phyloP scores from a whole-genome alignment of 768 basidiomycete genomes.

The Suillus alpinus region DNA sequence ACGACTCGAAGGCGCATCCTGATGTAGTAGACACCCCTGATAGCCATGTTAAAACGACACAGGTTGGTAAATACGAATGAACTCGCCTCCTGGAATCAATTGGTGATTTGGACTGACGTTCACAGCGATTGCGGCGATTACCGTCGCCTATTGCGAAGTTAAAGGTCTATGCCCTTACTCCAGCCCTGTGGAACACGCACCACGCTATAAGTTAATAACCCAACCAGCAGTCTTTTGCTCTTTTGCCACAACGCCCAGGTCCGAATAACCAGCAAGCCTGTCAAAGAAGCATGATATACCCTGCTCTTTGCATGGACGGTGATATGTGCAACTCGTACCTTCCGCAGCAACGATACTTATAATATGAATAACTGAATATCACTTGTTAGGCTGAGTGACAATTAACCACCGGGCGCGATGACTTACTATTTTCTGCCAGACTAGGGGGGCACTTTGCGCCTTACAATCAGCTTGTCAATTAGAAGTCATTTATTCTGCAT shows the following conservation, averaged over 20 bases:
- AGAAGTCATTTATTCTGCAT: background rate
- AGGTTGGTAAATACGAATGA: background rate
- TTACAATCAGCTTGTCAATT: background rate
- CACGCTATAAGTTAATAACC: slow-evolving; percentile 8
- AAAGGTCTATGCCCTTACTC: background rate
- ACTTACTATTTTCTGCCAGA: slow-evolving; percentile 9
- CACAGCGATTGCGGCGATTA: slow-evolving; percentile 6
- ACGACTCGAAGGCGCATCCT: background rate
- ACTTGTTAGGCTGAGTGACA: background rate
- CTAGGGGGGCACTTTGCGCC: background rate
- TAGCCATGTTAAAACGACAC: background rate
- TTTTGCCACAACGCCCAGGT: slow-evolving; percentile 19
- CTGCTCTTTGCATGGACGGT: background rate
- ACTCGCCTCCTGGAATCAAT: slow-evolving; percentile 6
- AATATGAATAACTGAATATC: slow-evolving; percentile 3
- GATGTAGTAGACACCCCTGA: background rate
- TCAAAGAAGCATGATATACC: background rate
- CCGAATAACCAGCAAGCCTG: slow-evolving; percentile 16
- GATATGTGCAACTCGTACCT: background rate
- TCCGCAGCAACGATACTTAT: slow-evolving; percentile 5
- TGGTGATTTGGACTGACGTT: background rate
- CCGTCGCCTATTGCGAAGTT: slow-evolving; percentile 2
- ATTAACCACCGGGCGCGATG: background rate
- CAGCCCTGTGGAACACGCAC: slow-evolving; percentile 3
- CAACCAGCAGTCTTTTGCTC: slow-evolving; percentile 9